Evolutionary conservation across 2,329 filamentous ascomycete genomes (phyloP), one percentile per base, ranked within the genome.

Genomic region (Talaromyces sp.): DNA sequence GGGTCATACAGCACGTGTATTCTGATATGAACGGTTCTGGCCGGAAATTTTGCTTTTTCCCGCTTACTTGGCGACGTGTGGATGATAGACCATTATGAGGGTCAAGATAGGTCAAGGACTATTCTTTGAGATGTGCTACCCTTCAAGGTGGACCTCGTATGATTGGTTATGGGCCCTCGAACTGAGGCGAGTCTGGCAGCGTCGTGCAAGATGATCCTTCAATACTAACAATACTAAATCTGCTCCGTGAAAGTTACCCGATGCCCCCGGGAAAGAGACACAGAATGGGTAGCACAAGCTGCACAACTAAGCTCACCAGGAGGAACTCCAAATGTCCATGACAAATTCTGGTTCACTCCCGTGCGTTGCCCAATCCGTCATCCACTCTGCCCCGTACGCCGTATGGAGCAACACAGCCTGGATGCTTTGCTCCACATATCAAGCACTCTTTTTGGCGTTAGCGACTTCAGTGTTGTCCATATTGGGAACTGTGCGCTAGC

Each of bases 291-390:
- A 35, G 50, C 37, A n/a, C n/a, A n/a, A 57, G 46, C 16, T 8
- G 46, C 40, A 58, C 40, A 18, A 50, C 57, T 59, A 50, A 39
- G n/a, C 57, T 59, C 42, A 39, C 35, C 57, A 50, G 4, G 57
- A n/a, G 57, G 23, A 59, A 37, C 31, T 50, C 21, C 2, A 39
- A 37, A 21, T 37, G 42, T 59, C 31, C 21, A 48, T 59, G 37
- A 25, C 42, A 31, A 35, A 54, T 54, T 37, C 31, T 37, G 50
- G 18, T 23, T 35, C 50, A 8, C 42, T 35, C 40, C 44, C 57
- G 28, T 44, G 18, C 57, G 16, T 28, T 57, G 35, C 54, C 54
- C 28, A 28, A 28, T 57, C 37, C 54, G 37, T 14, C 18, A 39
- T 40, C 42, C 44, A 31, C 42, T 25, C 33, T 50, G 58, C 44